Conservation (phyloP, 2,329 filamentous ascomycete species). For the Diaporthe eres region DNA sequence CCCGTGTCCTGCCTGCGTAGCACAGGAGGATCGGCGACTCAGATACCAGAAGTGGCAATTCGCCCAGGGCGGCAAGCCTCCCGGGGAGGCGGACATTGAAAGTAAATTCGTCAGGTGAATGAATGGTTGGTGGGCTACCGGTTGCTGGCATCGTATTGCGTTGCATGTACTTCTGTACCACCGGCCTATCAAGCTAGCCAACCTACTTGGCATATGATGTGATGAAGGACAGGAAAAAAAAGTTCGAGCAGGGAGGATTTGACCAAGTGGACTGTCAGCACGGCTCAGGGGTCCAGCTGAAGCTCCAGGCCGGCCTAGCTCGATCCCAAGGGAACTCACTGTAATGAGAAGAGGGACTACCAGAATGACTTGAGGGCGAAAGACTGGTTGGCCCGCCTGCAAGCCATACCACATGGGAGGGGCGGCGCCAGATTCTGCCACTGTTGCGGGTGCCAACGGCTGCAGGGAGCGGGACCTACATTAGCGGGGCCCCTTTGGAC, state of each 20-base stretch:
- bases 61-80: conserved; percentile 19
- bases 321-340: conserved; percentile 4
- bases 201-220: neutral
- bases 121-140: neutral
- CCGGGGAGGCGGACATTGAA: neutral
- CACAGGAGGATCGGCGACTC: conserved; percentile 39
- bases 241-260: neutral
- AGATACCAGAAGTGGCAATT: conserved; percentile 25
- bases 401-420: conserved; percentile 31
- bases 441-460: conserved; percentile 5
- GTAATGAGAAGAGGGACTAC: neutral
- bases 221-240: neutral
- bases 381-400: conserved; percentile 7
- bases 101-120: neutral
- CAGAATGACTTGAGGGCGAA: neutral
- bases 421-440: neutral
- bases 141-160: conserved; percentile 3
- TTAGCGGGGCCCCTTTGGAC: conserved; percentile 24
- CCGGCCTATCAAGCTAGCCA: neutral
- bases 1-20: conserved; percentile 33
- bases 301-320: conserved; percentile 14
- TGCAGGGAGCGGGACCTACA: conserved; percentile 34
- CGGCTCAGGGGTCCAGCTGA: conserved; percentile 15
- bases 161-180: conserved; percentile 7
- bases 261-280: conserved; percentile 20